A percentile compares a stretch with the other conserved stretches of the same genome.
Conservation (phyloP, 306 rosid genomes). For the Styphnolobium japonicum region DNA sequence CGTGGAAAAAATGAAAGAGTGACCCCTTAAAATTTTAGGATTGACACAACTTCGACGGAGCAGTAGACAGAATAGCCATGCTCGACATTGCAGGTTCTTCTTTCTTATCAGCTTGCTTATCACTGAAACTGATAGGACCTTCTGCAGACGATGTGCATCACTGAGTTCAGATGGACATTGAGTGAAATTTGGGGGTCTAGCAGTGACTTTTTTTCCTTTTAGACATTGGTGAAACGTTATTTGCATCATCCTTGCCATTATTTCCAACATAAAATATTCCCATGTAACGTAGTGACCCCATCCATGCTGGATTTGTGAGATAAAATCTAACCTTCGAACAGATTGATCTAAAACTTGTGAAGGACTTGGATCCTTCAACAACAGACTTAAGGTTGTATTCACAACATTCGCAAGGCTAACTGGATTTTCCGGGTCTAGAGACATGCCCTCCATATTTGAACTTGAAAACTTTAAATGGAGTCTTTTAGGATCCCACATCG, state of each 20-base stretch:
- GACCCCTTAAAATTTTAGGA: neutral
- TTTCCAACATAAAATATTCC: slow-evolving; percentile 26
- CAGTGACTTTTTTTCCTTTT: slow-evolving; percentile 44
- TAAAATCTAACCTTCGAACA: slow-evolving; percentile 41
- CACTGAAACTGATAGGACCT: slow-evolving; percentile 36
- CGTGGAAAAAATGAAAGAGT: slow-evolving; percentile 6
- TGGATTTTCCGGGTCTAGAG: slow-evolving; percentile 30
- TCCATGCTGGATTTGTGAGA: slow-evolving; percentile 29
- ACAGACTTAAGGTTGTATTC: slow-evolving; percentile 32
- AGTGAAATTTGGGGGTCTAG: slow-evolving; percentile 21
- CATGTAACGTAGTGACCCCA: slow-evolving; percentile 25
- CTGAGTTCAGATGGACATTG: slow-evolving; percentile 31
- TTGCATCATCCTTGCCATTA: slow-evolving; percentile 26
- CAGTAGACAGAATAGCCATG: slow-evolving; percentile 18
- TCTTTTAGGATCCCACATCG: no score
- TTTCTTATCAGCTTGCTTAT: slow-evolving; percentile 34
- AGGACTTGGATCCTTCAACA: slow-evolving; percentile 33
- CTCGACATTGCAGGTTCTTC: slow-evolving; percentile 32
- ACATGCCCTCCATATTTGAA: slow-evolving; percentile 27
- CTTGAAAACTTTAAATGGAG: slow-evolving; percentile 38
- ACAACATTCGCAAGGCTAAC: slow-evolving; percentile 26
- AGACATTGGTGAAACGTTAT: slow-evolving; percentile 30
- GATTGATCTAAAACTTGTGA: slow-evolving; percentile 40
- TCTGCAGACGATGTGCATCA: slow-evolving; percentile 39
- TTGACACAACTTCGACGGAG: slow-evolving; percentile 25